Percentiles rank a stretch among this genome's conserved stretches.
These are phyloP conservation scores for Phaeosphaeriaceae sp. DNA, from an alignment of 2,329 filamentous ascomycete genomes.

Conservation along the genomic window DNA sequence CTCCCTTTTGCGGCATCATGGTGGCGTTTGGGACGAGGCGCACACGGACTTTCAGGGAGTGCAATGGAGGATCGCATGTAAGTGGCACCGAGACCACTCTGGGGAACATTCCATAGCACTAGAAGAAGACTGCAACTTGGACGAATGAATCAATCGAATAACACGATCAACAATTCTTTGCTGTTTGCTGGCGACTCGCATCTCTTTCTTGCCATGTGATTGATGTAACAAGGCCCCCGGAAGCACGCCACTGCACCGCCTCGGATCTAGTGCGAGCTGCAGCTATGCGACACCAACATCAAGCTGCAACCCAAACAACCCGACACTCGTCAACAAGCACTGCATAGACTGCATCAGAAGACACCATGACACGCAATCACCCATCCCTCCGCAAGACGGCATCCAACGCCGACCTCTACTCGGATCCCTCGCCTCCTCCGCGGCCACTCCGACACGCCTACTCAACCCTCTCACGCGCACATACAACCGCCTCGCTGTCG, in stretches of 20 bases:
- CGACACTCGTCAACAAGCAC: not conserved
- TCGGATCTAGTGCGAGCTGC: no score
- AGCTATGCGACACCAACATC: no score
- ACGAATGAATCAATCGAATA: not conserved
- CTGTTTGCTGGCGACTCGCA: not conserved
- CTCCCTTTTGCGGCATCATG: slow-evolving; percentile 12
- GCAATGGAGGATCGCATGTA: not conserved
- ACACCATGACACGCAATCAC: slow-evolving; percentile 46
- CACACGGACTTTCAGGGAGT: not conserved
- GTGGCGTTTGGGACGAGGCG: slow-evolving; percentile 1
- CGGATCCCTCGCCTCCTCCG: slow-evolving; percentile 39
- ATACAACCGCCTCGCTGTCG: slow-evolving; percentile 37
- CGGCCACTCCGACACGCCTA: slow-evolving; percentile 35
- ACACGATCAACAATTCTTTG: not conserved
- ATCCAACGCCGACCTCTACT: slow-evolving; percentile 48
- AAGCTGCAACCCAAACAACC: not conserved
- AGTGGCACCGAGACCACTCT: not conserved
- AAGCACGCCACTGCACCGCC: no score
- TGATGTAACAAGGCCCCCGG: not conserved
- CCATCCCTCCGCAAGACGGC: slow-evolving; percentile 46
- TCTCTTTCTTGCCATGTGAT: not conserved
- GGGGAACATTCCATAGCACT: not conserved
- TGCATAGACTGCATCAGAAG: not conserved
- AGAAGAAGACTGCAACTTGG: not conserved
- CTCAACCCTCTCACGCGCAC: slow-evolving; percentile 39